Base-by-base conservation (phyloP, 2,329 filamentous ascomycete species). In the Hymenoscyphus fructigenus region DNA sequence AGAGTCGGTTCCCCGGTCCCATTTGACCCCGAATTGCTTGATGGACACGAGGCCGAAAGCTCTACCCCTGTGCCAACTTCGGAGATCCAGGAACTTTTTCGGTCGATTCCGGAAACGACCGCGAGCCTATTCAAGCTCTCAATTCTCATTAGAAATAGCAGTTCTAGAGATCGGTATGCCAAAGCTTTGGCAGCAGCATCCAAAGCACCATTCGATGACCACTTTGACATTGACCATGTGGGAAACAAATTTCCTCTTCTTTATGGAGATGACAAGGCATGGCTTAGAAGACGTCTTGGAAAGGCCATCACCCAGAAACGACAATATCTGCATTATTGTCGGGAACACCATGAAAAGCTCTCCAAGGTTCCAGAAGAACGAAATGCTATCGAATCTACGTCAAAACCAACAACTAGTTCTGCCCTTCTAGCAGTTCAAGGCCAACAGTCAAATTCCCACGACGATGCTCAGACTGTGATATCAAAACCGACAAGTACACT, bases 221-320 rank as follows among this genome's bases (percentile, higher is more conserved):
- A 62, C 6, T 61, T 60, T n/a, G 67, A 69, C 36, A 66, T 67
- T 15, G n/a, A 28, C 59, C 63, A 67, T 57, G 64, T 69, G 3
- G 53, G 29, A 32, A 23, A 69, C 10, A 69, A 65, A 28, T 67
- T 65, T 57, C 61, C 61, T 5, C 3, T 9, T 38, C 41, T 66
- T 17, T 14, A 17, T n/a, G 15, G 26, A 2, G 26, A 53, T 26
- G 32, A 47, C 14, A 60, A 62, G n/a, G 32, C 56, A n/a, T 69
- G 65, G 66, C 60, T 74, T 4, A 53, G 64, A 5, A 53, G 50
- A 5, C 64, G 73, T 10, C 63, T 76, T 0, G 74, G 74, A 2
- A 68, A 66, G 26, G 67, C 71, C 2, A 74, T 74, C 44, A 66
- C 74, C 2, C 67, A 70, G 58, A 66, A 72, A n/a, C 60, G 74